Conservation (phyloP, 2,329 filamentous ascomycete genomes). For the Fusarium burgessii region DNA sequence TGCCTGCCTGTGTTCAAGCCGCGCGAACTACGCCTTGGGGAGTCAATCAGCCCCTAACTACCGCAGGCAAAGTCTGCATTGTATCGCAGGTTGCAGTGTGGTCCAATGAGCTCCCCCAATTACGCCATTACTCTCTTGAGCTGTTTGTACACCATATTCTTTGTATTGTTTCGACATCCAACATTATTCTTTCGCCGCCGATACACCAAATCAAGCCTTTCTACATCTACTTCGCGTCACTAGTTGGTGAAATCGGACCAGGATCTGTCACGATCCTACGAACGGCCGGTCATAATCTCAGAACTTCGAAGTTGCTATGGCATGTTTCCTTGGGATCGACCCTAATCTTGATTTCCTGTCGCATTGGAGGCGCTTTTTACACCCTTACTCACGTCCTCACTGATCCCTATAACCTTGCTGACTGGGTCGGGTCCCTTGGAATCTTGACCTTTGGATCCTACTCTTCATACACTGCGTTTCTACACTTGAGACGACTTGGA, state of each 20-base stretch:
- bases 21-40: constrained; percentile 40
- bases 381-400: constrained; percentile 34
- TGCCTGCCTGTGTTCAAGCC: constrained; percentile 37
- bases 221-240: constrained; percentile 44
- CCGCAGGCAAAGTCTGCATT: constrained; percentile 40
- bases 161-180: constrained; percentile 39
- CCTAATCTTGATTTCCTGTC: constrained; percentile 19
- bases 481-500: constrained; percentile 35
- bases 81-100: constrained; percentile 43
- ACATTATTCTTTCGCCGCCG: constrained; percentile 37
- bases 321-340: constrained; percentile 28
- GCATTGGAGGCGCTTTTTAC: constrained; percentile 34
- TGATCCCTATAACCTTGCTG: constrained; percentile 33
- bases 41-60: constrained; percentile 32
- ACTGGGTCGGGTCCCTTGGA: constrained; percentile 41
- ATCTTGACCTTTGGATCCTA: constrained; percentile 43
- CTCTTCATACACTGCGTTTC: constrained; percentile 20
- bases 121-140: constrained; percentile 31
- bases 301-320: constrained; percentile 34
- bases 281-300: constrained; percentile 23
- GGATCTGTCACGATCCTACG: constrained; percentile 38
- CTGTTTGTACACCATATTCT: constrained; percentile 45
- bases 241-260: constrained; percentile 41
- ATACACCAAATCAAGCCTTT: constrained; percentile 45
- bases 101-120: constrained; percentile 36